These are phyloP conservation scores for Claviceps arundinis DNA, from an alignment of 2,329 filamentous ascomycete genomes.

Conservation along the genomic window DNA sequence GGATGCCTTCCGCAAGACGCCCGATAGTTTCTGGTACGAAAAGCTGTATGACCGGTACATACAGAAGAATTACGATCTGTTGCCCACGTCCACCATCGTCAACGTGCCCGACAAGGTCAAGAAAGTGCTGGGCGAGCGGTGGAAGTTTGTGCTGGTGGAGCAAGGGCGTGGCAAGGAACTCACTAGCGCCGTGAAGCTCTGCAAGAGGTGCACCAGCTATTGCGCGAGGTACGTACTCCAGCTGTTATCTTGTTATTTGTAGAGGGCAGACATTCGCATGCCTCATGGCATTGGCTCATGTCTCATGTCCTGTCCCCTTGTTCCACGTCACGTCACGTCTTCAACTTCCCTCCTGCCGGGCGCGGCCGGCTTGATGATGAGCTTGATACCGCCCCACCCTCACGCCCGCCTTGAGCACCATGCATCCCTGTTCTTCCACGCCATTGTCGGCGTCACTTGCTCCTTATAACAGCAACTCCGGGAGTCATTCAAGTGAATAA, in stretches of 20 bases:
- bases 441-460: slow-evolving; percentile 3
- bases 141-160: slow-evolving; percentile 93
- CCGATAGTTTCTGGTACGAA: slow-evolving; percentile 91
- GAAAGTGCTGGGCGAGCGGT: slow-evolving; percentile 87
- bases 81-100: slow-evolving; percentile 82
- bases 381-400: not conserved
- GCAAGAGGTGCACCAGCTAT: slow-evolving; percentile 83
- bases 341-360: slow-evolving; percentile 2
- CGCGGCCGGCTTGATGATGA: not conserved
- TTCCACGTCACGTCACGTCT: not conserved
- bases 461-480: too few species aligned
- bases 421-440: slow-evolving; percentile 3
- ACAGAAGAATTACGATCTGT: slow-evolving; percentile 92
- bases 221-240: slow-evolving; percentile 60
- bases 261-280: not conserved
- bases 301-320: not conserved
- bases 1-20: slow-evolving; percentile 70
- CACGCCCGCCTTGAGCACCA: slow-evolving; percentile 5
- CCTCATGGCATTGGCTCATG: not conserved
- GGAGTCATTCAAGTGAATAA: not conserved
- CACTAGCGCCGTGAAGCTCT: slow-evolving; percentile 89
- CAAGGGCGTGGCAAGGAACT: slow-evolving; percentile 87
- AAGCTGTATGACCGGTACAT: slow-evolving; percentile 98
- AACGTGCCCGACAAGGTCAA: slow-evolving; percentile 94
- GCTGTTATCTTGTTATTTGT: not conserved